A percentile compares a stretch with the other conserved stretches of the same genome.
Evolutionary conservation across 805 yeast species (phyloP).

Genomic region (Spathaspora passalidarum): DNA sequence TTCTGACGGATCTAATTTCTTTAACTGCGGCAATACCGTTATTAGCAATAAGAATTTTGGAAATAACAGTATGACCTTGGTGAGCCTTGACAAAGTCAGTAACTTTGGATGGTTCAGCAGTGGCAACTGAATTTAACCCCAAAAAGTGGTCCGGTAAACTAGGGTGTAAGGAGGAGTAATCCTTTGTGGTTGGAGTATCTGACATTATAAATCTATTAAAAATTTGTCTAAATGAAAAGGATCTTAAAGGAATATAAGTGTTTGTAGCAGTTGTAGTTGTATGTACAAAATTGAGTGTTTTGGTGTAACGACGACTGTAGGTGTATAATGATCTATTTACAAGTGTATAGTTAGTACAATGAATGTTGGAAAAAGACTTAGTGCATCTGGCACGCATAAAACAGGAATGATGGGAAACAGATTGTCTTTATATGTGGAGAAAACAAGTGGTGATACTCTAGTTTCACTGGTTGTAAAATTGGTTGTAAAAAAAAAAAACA

Average conservation of each 20-base stretch:
- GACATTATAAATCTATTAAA: conserved; percentile 7
- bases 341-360: conserved; percentile 3
- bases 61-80: conserved; percentile 94
- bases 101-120: conserved; percentile 73
- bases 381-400: conserved; percentile 5
- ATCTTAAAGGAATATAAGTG: neutral
- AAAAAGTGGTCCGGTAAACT: conserved; percentile 68
- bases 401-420: neutral
- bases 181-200: conserved; percentile 5
- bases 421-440: neutral
- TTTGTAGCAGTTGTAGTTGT: neutral
- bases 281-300: conserved; percentile 5
- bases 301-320: neutral
- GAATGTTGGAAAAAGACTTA: neutral
- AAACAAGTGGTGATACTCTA: neutral
- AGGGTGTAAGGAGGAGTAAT: conserved; percentile 26
- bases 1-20: conserved; percentile 94
- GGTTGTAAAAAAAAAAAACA: neutral
- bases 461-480: neutral
- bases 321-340: conserved; percentile 3
- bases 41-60: conserved; percentile 87
- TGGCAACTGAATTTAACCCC: conserved; percentile 76
- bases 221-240: conserved; percentile 1
- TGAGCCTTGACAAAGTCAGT: conserved; percentile 81
- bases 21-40: conserved; percentile 99